Conservation (phyloP, 345 rosid species). For the Rubroshorea leprosula region DNA sequence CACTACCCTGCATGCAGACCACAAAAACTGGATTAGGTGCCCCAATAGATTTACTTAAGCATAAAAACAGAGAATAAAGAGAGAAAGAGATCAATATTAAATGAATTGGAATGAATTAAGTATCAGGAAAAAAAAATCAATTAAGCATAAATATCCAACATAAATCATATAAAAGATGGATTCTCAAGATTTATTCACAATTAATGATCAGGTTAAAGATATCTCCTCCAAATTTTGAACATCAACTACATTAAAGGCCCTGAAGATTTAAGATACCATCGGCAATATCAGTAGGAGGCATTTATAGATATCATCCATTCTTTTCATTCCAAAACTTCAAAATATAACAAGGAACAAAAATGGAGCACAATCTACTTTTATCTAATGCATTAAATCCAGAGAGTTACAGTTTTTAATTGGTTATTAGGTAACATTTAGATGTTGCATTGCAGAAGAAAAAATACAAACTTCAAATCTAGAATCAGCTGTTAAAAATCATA, state of each 20-base stretch:
- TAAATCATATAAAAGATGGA: neutral
- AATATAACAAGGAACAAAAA: neutral
- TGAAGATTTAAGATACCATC: neutral
- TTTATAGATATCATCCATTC: too few species aligned
- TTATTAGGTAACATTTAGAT: neutral
- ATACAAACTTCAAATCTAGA: neutral
- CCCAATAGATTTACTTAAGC: neutral
- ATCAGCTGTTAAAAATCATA: neutral
- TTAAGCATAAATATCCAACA: neutral
- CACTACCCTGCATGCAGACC: slow-evolving; percentile 66
- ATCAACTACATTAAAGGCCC: neutral
- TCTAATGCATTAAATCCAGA: neutral
- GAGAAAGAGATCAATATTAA: neutral
- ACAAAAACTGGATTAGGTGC: slow-evolving; percentile 13
- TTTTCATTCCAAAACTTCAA: neutral
- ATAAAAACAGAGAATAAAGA: neutral
- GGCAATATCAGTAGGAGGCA: neutral
- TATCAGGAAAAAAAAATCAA: neutral
- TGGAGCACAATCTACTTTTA: neutral
- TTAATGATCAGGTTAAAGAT: neutral
- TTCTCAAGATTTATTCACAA: neutral
- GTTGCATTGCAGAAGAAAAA: neutral
- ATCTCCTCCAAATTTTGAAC: neutral
- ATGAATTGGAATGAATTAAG: neutral
- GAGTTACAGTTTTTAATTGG: neutral